These are phyloP conservation scores for Lachnellula cervina DNA, from an alignment of 2,329 filamentous ascomycete genomes.

Conservation along the genomic window DNA sequence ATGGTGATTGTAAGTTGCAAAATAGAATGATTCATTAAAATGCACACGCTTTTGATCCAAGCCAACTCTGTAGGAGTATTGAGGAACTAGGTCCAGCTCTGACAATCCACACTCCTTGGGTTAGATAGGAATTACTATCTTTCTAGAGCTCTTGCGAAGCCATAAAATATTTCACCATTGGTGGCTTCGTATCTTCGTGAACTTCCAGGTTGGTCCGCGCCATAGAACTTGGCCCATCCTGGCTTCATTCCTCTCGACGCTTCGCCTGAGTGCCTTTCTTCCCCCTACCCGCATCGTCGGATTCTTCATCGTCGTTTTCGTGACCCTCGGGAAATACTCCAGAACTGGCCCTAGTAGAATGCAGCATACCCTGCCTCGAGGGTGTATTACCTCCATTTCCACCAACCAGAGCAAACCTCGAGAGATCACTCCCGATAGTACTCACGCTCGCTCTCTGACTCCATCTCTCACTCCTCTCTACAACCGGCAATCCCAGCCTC, in stretches of 20 bases:
- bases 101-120: too few relatives aligned
- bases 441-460: neutral
- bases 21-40: too few relatives aligned
- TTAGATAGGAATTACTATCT: too few relatives aligned
- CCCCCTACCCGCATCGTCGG: neutral
- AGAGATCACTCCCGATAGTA: neutral
- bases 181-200: too few relatives aligned
- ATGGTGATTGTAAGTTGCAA: neutral
- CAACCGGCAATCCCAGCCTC: neutral
- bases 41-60: too few relatives aligned
- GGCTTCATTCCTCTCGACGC: neutral
- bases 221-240: neutral
- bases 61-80: too few relatives aligned
- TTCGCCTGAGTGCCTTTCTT: neutral
- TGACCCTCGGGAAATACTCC: conserved; percentile 5
- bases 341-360: conserved; percentile 5
- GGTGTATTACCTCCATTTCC: neutral
- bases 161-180: too few relatives aligned
- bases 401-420: neutral
- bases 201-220: too few relatives aligned
- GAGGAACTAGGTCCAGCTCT: too few relatives aligned
- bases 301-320: neutral
- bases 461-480: neutral
- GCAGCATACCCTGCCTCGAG: neutral
- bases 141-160: too few relatives aligned